phyloP scores from a whole-genome alignment of 805 yeast genomes.

The Pichia ethanolica region DNA sequence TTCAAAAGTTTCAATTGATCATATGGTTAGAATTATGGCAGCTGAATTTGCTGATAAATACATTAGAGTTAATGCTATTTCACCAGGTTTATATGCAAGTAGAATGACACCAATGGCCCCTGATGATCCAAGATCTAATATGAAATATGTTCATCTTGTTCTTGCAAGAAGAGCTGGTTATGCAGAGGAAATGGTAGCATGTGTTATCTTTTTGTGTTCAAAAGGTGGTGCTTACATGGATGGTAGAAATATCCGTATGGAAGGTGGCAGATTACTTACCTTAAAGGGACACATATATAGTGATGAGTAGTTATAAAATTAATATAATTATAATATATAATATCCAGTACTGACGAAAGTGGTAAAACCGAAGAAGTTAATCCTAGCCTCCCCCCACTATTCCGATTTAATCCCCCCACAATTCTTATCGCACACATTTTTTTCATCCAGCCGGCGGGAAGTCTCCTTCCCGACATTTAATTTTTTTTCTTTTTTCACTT shows the following conservation, averaged over 20 bases:
- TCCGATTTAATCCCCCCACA: too few relatives aligned
- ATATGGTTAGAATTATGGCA: slow-evolving; percentile 23
- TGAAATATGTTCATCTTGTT: slow-evolving; percentile 14
- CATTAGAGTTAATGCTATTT: slow-evolving; percentile 19
- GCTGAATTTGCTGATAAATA: slow-evolving; percentile 21
- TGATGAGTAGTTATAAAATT: slow-evolving; percentile 18
- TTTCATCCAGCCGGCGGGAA: too few relatives aligned
- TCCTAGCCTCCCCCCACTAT: too few relatives aligned
- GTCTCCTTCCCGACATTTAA: too few relatives aligned
- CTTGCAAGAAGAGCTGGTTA: slow-evolving; percentile 19
- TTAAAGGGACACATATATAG: slow-evolving; percentile 19
- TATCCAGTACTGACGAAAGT: too few relatives aligned
- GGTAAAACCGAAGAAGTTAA: too few relatives aligned
- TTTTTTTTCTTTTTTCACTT: too few relatives aligned
- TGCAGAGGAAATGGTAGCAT: slow-evolving; percentile 18
- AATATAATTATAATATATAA: too few relatives aligned
- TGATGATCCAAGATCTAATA: slow-evolving; percentile 17
- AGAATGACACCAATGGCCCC: slow-evolving; percentile 19
- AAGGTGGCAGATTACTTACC: slow-evolving; percentile 19
- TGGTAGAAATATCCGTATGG: slow-evolving; percentile 20
- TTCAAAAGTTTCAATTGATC: slow-evolving; percentile 17
- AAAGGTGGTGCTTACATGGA: slow-evolving; percentile 22
- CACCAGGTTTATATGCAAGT: slow-evolving; percentile 19
- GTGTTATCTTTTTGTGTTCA: slow-evolving; percentile 15
- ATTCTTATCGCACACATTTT: too few relatives aligned